Evolutionary conservation across 257 asterid genomes (phyloP).

Genomic region (Euphrasia confusa): DNA sequence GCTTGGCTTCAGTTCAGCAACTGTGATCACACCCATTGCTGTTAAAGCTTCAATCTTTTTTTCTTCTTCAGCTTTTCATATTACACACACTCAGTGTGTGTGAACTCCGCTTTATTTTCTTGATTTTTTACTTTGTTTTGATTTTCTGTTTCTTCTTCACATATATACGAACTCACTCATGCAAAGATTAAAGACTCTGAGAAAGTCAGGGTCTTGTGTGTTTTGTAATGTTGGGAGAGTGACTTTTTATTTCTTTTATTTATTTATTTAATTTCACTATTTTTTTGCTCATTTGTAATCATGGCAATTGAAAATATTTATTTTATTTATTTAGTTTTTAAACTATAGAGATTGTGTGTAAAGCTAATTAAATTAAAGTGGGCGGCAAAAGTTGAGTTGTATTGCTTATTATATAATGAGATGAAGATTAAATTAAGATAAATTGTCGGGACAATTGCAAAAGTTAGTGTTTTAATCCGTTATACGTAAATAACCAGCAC

Average conservation of each 20-base stretch:
- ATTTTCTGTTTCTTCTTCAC: constrained; percentile 21
- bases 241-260: neutral
- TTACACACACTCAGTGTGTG: constrained; percentile 30
- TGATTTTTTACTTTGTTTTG: neutral
- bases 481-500: too few species aligned
- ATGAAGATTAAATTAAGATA: constrained; percentile 27
- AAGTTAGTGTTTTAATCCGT: neutral
- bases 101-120: constrained; percentile 16
- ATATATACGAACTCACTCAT: constrained; percentile 44
- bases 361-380: constrained; percentile 41
- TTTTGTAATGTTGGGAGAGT: constrained; percentile 9
- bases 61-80: constrained; percentile 11
- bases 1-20: constrained; percentile 79
- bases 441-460: constrained; percentile 30
- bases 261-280: too few species aligned
- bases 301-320: constrained; percentile 42
- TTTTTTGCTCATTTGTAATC: constrained; percentile 24
- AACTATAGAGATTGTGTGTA: constrained; percentile 37
- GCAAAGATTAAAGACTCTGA: too few species aligned
- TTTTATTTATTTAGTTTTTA: neutral
- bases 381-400: constrained; percentile 26
- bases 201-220: constrained; percentile 16
- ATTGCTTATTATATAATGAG: constrained; percentile 28
- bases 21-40: constrained; percentile 73
- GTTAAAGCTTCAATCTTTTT: constrained; percentile 8